phyloP scores from a whole-genome alignment of 305 asterid genomes.

The Plantago lanceolata region DNA sequence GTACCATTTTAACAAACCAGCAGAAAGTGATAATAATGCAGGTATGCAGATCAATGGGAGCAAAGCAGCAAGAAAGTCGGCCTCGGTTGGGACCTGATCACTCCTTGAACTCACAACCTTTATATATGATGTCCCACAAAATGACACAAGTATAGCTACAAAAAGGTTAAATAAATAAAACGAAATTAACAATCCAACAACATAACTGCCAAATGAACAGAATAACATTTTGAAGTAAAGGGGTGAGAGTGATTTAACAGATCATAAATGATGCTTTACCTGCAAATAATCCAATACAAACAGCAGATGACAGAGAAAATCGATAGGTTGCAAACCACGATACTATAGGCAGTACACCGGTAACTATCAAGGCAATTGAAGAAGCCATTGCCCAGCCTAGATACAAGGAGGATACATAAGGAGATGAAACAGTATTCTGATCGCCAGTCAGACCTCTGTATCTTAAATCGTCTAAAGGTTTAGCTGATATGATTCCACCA shows the following conservation, averaged over 20 bases:
- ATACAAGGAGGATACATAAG: conserved; percentile 85
- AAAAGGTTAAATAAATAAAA: conserved; percentile 19
- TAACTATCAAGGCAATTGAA: conserved; percentile 72
- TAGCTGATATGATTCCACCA: conserved; percentile 92
- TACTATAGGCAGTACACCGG: conserved; percentile 86
- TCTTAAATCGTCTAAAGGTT: conserved; percentile 87
- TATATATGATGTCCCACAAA: conserved; percentile 84
- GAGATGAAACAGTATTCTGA: conserved; percentile 68
- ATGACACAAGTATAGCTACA: conserved; percentile 80
- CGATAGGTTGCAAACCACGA: conserved; percentile 98
- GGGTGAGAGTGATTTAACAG: conserved; percentile 9
- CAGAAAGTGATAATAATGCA: conserved; percentile 70
- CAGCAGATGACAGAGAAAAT: conserved; percentile 87
- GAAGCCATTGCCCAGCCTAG: conserved; percentile 98
- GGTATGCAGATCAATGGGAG: conserved; percentile 96
- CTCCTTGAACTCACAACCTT: conserved; percentile 71
- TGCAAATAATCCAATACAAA: conserved; percentile 79
- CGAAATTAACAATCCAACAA: conserved; percentile 27
- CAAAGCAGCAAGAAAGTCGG: conserved; percentile 92
- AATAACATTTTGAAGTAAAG: conserved; percentile 6
- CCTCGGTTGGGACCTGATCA: conserved; percentile 74
- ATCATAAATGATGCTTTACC: conserved; percentile 39
- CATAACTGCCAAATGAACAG: conserved; percentile 12
- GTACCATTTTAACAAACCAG: conserved; percentile 94
- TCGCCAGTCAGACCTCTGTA: conserved; percentile 73